A percentile compares a stretch with the other conserved stretches of the same genome.
Evolutionary conservation across 2,329 filamentous ascomycete species (phyloP).

Genomic region (Aspergillus intermedius): DNA sequence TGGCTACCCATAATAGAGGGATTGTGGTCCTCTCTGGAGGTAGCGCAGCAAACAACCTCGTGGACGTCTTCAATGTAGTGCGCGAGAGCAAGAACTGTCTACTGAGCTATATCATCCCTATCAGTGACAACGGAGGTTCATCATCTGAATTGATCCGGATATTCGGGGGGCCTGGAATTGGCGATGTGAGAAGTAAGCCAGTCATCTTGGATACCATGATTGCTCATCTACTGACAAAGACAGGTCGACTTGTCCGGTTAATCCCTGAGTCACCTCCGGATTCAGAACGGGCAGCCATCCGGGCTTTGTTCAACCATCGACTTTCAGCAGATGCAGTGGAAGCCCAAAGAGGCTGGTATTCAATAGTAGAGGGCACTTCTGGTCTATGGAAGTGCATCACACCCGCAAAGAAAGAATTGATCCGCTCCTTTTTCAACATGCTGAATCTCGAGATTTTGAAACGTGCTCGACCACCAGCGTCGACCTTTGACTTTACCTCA

Average conservation of each 20-base stretch:
- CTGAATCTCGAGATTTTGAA: constrained; percentile 74
- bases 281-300: constrained; percentile 67
- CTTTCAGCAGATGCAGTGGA: constrained; percentile 55
- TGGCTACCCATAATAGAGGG: constrained; percentile 36
- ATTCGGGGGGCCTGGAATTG: constrained; percentile 84
- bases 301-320: constrained; percentile 79
- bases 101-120: constrained; percentile 83
- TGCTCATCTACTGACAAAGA: constrained; percentile 1
- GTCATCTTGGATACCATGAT: neutral
- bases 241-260: constrained; percentile 80
- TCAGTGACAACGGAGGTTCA: constrained; percentile 91
- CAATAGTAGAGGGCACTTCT: constrained; percentile 79
- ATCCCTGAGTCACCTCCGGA: constrained; percentile 62
- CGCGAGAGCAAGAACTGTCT: constrained; percentile 59
- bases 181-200: constrained; percentile 64
- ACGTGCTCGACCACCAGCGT: constrained; percentile 60
- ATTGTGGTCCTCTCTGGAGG: constrained; percentile 88
- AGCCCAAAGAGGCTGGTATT: constrained; percentile 75
- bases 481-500: constrained; percentile 69
- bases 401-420: constrained; percentile 67
- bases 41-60: constrained; percentile 87
- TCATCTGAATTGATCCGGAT: constrained; percentile 91
- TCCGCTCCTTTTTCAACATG: constrained; percentile 69
- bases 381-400: constrained; percentile 65
- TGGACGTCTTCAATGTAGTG: constrained; percentile 74